Evolutionary conservation across 805 yeast genomes (phyloP).

Genomic region (Ogataea nonfermentans): DNA sequence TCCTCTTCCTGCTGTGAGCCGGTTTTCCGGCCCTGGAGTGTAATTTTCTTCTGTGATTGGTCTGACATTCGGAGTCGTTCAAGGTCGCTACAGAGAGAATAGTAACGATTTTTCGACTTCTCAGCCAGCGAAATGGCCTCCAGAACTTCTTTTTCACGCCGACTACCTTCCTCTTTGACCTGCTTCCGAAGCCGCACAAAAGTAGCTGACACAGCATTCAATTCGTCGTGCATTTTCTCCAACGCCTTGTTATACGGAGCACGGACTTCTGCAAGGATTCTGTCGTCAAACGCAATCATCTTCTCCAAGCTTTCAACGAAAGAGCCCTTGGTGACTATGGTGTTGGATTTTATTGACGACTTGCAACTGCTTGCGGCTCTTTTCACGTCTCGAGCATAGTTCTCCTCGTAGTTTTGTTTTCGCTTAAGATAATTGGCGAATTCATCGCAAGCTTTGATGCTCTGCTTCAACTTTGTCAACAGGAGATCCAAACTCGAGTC

Average conservation of each 20-base stretch:
- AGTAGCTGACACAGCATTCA: slow-evolving; percentile 65
- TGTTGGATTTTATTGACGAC: slow-evolving; percentile 38
- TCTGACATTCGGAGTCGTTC: slow-evolving; percentile 76
- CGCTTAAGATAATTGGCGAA: slow-evolving; percentile 74
- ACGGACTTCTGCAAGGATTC: slow-evolving; percentile 62
- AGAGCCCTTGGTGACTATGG: slow-evolving; percentile 40
- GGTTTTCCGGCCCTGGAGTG: slow-evolving; percentile 75
- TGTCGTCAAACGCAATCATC: slow-evolving; percentile 76
- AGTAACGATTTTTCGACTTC: slow-evolving; percentile 79
- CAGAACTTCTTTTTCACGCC: slow-evolving; percentile 77
- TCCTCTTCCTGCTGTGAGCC: slow-evolving; percentile 91
- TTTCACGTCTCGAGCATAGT: slow-evolving; percentile 68
- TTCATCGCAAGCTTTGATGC: slow-evolving; percentile 81
- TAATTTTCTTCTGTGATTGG: slow-evolving; percentile 78
- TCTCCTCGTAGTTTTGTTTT: slow-evolving; percentile 76
- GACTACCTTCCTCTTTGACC: slow-evolving; percentile 76
- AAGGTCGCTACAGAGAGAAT: slow-evolving; percentile 78
- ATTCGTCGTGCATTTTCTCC: slow-evolving; percentile 82
- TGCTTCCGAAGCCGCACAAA: slow-evolving; percentile 71
- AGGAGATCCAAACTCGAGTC: slow-evolving; percentile 77
- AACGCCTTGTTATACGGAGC: slow-evolving; percentile 75
- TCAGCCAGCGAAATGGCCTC: slow-evolving; percentile 85
- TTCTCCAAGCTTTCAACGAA: slow-evolving; percentile 65
- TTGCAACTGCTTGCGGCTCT: slow-evolving; percentile 57
- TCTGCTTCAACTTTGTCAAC: slow-evolving; percentile 71